Evolutionary conservation across 768 basidiomycete genomes (phyloP), one percentile per base, ranked within the genome.

Genomic region (Lactarius tabidus): DNA sequence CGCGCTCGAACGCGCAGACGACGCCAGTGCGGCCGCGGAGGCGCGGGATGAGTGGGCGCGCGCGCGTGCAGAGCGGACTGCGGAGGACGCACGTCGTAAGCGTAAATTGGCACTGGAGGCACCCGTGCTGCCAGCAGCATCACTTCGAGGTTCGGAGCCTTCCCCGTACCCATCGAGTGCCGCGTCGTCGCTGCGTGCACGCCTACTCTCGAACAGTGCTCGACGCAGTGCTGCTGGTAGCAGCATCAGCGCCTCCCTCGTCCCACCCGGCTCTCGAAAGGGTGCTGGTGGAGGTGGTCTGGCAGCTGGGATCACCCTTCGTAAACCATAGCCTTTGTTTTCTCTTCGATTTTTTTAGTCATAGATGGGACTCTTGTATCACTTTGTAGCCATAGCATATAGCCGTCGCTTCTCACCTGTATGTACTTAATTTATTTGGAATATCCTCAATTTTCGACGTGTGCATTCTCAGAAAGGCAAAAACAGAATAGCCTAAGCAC

Each of bases 1-100:
- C 55, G 80, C 75, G 41, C 81, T 97, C 6, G 76, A 89, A 3
- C 85, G 81, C 61, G 88, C 88, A 51, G 85, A 88, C 58, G 83
- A 82, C n/a, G 81, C 82, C 59, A 79, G 80, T 18, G 80, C 78
- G 64, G 76, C 82, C 39, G 60, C 60, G 20, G 82, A 84, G 60
- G 92, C 90, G 17, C 85, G 83, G 62, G 79, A 82, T 61, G 79
- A 84, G 70, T 90, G 91, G 88, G 74, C 75, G 60, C 79, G 73
- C 72, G 84, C 79, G 38, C 80, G 82, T 70, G 75, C 76, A 62
- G 83, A 84, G 38, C 70, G 83, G 39, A 77, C 76, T 39, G 73
- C 73, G 18, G 76, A 77, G 43, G 80, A 82, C 38, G 76, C 73
- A 23, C 65, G 68, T 36, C 87, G 87, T 72, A 80, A 81, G 59